Percentiles rank a stretch among this genome's conserved stretches.
These are phyloP conservation scores for Aspergillus sp. DNA, from an alignment of 2,329 filamentous ascomycete genomes.

Conservation along the genomic window DNA sequence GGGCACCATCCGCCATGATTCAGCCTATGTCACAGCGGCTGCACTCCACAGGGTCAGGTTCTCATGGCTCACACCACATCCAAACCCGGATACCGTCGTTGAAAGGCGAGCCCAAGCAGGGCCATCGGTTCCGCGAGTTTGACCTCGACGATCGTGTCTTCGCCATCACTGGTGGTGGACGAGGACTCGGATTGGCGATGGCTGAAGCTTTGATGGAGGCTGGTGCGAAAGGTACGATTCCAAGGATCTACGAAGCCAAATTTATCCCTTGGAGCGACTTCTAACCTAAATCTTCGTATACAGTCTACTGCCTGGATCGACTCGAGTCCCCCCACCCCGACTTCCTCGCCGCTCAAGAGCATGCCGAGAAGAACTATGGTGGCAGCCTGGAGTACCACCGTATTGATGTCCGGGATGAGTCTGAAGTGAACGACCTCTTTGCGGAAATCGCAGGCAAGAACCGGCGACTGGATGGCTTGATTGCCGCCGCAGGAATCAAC, in stretches of 20 bases:
- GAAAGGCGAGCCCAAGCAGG: constrained; percentile 23
- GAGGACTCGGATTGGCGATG: constrained; percentile 48
- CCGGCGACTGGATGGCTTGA: constrained; percentile 42
- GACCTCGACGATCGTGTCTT: constrained; percentile 45
- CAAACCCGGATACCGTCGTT: constrained; percentile 33
- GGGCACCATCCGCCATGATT: constrained; percentile 7
- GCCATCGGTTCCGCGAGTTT: constrained; percentile 45
- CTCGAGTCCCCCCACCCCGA: constrained; percentile 46
- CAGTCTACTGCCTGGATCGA: constrained; percentile 53
- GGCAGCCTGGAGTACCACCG: constrained; percentile 49
- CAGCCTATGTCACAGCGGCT: constrained; percentile 15
- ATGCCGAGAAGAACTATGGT: constrained; percentile 38
- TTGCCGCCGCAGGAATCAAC: constrained; percentile 48
- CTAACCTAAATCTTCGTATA: constrained; percentile 3
- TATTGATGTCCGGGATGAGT: constrained; percentile 49
- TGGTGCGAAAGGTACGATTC: constrained; percentile 45
- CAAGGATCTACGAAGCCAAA: background rate
- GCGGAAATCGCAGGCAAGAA: constrained; percentile 37
- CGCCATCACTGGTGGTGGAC: constrained; percentile 46
- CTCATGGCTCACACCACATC: constrained; percentile 30
- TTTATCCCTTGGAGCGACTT: too few species aligned
- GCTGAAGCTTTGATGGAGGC: constrained; percentile 51
- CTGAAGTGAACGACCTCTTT: constrained; percentile 39
- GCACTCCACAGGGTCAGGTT: constrained; percentile 25
- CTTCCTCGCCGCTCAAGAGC: constrained; percentile 43